These are phyloP conservation scores for Przewalskia tangutica DNA, from an alignment of 257 asterid genomes.

Conservation along the genomic window DNA sequence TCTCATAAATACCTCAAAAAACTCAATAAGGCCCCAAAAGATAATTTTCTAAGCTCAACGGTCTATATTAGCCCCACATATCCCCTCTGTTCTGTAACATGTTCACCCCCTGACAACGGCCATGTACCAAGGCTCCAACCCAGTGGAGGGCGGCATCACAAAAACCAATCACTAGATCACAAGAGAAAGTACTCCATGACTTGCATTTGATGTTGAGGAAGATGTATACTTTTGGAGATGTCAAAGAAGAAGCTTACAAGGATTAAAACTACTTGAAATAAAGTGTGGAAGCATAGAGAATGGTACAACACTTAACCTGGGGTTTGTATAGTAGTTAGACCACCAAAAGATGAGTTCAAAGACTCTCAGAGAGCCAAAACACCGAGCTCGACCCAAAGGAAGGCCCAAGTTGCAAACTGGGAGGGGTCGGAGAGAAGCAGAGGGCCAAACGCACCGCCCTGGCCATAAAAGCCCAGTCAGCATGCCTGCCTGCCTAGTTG, in stretches of 20 bases:
- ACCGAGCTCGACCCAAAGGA: background rate
- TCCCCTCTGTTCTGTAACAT: background rate
- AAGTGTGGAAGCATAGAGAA: background rate
- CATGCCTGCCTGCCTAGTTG: background rate
- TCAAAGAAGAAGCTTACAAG: background rate
- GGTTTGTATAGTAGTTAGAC: background rate
- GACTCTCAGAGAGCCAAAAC: background rate
- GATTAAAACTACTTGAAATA: background rate
- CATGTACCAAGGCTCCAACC: background rate
- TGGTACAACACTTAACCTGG: background rate
- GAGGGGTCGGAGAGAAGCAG: background rate
- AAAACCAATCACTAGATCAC: background rate
- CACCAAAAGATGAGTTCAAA: background rate
- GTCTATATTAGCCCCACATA: background rate
- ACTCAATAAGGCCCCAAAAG: background rate
- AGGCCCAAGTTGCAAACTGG: background rate
- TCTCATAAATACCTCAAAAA: background rate
- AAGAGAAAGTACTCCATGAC: background rate
- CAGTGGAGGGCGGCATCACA: background rate
- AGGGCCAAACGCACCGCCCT: background rate
- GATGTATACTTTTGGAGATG: background rate
- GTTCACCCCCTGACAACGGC: background rate
- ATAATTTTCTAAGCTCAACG: background rate
- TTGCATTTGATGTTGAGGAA: background rate
- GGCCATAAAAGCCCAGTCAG: background rate